Evolutionary conservation across 2,329 filamentous ascomycete species (phyloP).

Genomic region (Alternaria alternata): DNA sequence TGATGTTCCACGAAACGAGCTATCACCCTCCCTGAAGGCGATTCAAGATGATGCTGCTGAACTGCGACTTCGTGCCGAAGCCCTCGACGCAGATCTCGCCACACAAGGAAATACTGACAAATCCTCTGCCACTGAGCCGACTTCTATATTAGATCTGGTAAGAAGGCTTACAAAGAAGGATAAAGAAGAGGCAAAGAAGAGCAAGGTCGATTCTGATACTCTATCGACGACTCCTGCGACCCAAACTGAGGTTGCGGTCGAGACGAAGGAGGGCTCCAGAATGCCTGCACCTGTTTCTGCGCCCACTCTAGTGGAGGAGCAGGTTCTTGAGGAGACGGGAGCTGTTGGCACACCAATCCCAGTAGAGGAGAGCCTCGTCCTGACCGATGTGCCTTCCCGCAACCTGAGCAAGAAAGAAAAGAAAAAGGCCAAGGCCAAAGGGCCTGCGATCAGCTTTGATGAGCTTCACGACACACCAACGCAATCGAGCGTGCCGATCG

Average conservation of each 20-base stretch:
- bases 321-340: slow-evolving; percentile 24
- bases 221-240: slow-evolving; percentile 36
- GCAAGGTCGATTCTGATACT: slow-evolving; percentile 27
- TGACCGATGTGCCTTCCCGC: slow-evolving; percentile 12
- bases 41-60: slow-evolving; percentile 37
- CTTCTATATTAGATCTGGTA: slow-evolving; percentile 40
- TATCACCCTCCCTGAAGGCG: slow-evolving; percentile 37
- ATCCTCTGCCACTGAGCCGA: slow-evolving; percentile 18
- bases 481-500: neutral
- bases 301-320: neutral
- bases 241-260: slow-evolving; percentile 28
- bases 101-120: slow-evolving; percentile 18
- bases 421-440: slow-evolving; percentile 24
- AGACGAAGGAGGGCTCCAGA: slow-evolving; percentile 31
- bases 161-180: slow-evolving; percentile 40
- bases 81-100: slow-evolving; percentile 32
- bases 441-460: slow-evolving; percentile 9
- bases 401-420: slow-evolving; percentile 35
- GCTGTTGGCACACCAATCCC: slow-evolving; percentile 9
- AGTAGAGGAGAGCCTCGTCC: slow-evolving; percentile 7
- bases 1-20: slow-evolving; percentile 1
- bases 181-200: slow-evolving; percentile 40
- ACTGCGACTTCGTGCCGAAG: slow-evolving; percentile 39
- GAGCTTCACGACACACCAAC: slow-evolving; percentile 14
- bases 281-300: slow-evolving; percentile 1